These are phyloP conservation scores for Serendipita vermifera DNA, from an alignment of 768 basidiomycete species.

Conservation along the genomic window DNA sequence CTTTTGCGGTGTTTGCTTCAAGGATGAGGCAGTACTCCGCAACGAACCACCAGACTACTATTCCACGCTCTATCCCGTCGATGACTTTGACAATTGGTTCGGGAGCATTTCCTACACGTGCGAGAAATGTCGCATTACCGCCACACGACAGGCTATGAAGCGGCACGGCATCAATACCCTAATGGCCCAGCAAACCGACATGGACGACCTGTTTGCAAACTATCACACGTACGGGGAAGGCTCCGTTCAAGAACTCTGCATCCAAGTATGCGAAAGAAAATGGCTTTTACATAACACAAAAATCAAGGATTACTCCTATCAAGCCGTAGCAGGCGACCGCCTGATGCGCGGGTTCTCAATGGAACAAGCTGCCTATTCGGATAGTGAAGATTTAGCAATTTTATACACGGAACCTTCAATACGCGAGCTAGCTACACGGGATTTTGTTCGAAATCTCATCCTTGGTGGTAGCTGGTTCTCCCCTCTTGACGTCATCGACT, in stretches of 20 bases:
- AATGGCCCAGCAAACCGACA: background rate
- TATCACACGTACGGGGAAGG: conserved; percentile 5
- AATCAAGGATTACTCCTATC: background rate
- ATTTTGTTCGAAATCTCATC: background rate
- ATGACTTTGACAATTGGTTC: background rate
- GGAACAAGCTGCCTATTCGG: background rate
- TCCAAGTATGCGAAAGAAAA: background rate
- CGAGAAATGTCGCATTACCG: background rate
- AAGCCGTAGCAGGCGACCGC: background rate
- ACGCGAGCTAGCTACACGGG: background rate
- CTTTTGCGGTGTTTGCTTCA: conserved; percentile 4
- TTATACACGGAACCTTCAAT: background rate
- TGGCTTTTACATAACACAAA: background rate
- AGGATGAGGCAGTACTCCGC: background rate
- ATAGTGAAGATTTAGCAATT: background rate
- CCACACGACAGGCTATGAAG: background rate
- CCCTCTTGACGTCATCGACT: background rate
- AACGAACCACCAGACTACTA: conserved; percentile 3
- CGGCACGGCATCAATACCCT: background rate
- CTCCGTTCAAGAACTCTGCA: background rate
- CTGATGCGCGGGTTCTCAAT: background rate
- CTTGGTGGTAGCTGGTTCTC: background rate
- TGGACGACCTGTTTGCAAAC: conserved; percentile 4
- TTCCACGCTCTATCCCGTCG: background rate
- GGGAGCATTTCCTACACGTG: background rate